These are phyloP conservation scores for Penicillium goetzii DNA, from an alignment of 495 filamentous ascomycete genomes.

Conservation along the genomic window DNA sequence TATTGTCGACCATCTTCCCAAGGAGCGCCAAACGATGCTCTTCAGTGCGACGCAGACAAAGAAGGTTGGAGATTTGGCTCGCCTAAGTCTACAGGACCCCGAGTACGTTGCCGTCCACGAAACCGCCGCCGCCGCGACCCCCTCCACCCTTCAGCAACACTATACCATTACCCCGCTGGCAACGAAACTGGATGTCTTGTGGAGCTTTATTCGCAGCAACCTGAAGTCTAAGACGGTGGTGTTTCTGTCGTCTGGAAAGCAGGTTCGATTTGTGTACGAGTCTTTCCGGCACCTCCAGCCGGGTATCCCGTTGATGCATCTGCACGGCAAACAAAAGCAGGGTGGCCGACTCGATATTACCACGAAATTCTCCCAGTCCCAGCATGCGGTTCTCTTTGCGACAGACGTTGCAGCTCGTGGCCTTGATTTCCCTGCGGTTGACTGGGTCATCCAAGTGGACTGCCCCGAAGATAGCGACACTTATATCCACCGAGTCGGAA, in stretches of 20 bases:
- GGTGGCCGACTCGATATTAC: conserved; percentile 84
- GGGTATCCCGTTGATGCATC: conserved; percentile 90
- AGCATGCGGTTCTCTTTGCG: conserved; percentile 85
- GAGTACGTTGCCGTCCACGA: conserved; percentile 97
- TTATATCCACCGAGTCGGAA: conserved; percentile 95
- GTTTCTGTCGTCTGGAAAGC: conserved; percentile 92
- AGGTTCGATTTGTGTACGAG: conserved; percentile 95
- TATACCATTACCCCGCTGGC: conserved; percentile 83
- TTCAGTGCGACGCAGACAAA: conserved; percentile 98
- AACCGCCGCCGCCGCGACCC: conserved; percentile 77
- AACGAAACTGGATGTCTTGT: conserved; percentile 89
- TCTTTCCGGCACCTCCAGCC: conserved; percentile 91
- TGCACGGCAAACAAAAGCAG: conserved; percentile 95
- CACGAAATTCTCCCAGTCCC: conserved; percentile 72
- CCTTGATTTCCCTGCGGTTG: conserved; percentile 93
- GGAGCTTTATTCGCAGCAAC: conserved; percentile 86
- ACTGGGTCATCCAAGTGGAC: conserved; percentile 96
- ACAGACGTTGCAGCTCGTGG: conserved; percentile 94
- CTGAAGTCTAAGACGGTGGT: conserved; percentile 91
- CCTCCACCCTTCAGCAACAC: conserved; percentile 82
- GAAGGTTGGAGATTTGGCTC: conserved; percentile 87
- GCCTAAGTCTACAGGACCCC: conserved; percentile 83
- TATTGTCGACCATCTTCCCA: conserved; percentile 89
- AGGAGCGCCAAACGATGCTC: conserved; percentile 84
- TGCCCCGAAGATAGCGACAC: conserved; percentile 96